phyloP scores from a whole-genome alignment of 1,284 basidiomycete genomes.

The Leccinum huronense region DNA sequence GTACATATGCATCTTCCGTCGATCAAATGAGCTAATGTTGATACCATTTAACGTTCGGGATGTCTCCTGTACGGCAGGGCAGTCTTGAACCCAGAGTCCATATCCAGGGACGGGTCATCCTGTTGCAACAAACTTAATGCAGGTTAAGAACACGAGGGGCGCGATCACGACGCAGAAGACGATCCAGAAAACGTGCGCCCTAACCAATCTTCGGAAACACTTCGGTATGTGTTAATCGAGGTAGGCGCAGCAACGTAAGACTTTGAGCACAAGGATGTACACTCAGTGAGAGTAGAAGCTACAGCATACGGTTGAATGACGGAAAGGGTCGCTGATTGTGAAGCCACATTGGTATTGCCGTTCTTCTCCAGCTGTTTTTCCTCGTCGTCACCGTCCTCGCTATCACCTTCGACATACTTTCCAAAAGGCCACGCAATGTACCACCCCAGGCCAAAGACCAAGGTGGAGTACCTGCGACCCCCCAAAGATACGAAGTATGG shows the following conservation, averaged over 20 bases:
- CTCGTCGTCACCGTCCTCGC: slow-evolving; percentile 47
- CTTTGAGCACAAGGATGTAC: slow-evolving; percentile 45
- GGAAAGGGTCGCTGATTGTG: slow-evolving; percentile 35
- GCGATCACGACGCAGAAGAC: slow-evolving; percentile 76
- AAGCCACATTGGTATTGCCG: slow-evolving; percentile 30
- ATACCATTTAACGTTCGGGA: slow-evolving; percentile 39
- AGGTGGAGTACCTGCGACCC: slow-evolving; percentile 80
- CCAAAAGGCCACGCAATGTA: slow-evolving; percentile 99
- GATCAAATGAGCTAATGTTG: slow-evolving; percentile 43
- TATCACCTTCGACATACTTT: slow-evolving; percentile 94
- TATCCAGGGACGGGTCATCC: slow-evolving; percentile 46
- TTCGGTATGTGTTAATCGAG: slow-evolving; percentile 37
- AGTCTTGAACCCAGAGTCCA: slow-evolving; percentile 39
- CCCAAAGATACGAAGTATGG: slow-evolving; percentile 80
- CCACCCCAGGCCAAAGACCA: slow-evolving; percentile 91
- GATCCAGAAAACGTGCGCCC: slow-evolving; percentile 82
- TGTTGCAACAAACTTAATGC: slow-evolving; percentile 50
- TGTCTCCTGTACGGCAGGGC: slow-evolving; percentile 26
- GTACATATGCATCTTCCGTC: slow-evolving; percentile 33
- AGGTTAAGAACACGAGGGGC: slow-evolving; percentile 85
- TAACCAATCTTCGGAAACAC: slow-evolving; percentile 47
- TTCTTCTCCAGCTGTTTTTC: slow-evolving; percentile 37
- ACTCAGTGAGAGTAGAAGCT: slow-evolving; percentile 37
- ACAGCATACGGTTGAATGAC: slow-evolving; percentile 33
- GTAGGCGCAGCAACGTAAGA: slow-evolving; percentile 61